Percentiles rank a stretch among this genome's conserved stretches.
Conservation (phyloP, 176 grass and related monocot genomes). For the Triticum urartu region DNA sequence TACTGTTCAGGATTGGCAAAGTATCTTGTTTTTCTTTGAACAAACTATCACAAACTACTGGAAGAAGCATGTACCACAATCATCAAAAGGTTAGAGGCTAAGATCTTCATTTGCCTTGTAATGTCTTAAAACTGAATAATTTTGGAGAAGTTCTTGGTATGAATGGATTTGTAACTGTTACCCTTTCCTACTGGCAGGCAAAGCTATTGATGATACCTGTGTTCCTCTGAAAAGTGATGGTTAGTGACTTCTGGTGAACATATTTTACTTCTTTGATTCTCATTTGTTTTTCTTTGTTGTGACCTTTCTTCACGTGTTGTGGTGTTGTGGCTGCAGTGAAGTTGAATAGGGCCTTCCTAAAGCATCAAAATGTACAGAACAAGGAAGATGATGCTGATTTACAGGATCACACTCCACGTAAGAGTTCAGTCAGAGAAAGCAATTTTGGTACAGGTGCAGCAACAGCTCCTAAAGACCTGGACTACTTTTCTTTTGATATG, state of each 20-base stretch:
- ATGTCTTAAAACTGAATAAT: slow-evolving; percentile 26
- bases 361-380: slow-evolving; percentile 43
- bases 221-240: slow-evolving; percentile 41
- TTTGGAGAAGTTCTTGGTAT: slow-evolving; percentile 19
- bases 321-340: slow-evolving; percentile 37
- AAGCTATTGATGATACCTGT: slow-evolving; percentile 25
- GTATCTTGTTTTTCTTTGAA: slow-evolving; percentile 87
- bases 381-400: slow-evolving; percentile 37
- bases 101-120: slow-evolving; percentile 25
- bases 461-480: slow-evolving; percentile 26
- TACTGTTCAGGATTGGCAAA: slow-evolving; percentile 65
- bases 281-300: slow-evolving; percentile 32
- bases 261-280: slow-evolving; percentile 4
- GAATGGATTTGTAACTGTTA: slow-evolving; percentile 33
- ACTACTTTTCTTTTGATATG: slow-evolving; percentile 41
- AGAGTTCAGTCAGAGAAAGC: slow-evolving; percentile 39
- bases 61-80: slow-evolving; percentile 45
- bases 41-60: slow-evolving; percentile 61
- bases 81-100: slow-evolving; percentile 53
- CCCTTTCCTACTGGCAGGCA: slow-evolving; percentile 33
- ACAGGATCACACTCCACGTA: slow-evolving; percentile 15
- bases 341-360: slow-evolving; percentile 32
- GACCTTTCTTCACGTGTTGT: slow-evolving; percentile 23
- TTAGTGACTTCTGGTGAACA: slow-evolving; percentile 42
- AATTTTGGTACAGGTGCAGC: slow-evolving; percentile 36